Conservation (phyloP, 768 basidiomycete species). For the Glaciozyma martinii region DNA sequence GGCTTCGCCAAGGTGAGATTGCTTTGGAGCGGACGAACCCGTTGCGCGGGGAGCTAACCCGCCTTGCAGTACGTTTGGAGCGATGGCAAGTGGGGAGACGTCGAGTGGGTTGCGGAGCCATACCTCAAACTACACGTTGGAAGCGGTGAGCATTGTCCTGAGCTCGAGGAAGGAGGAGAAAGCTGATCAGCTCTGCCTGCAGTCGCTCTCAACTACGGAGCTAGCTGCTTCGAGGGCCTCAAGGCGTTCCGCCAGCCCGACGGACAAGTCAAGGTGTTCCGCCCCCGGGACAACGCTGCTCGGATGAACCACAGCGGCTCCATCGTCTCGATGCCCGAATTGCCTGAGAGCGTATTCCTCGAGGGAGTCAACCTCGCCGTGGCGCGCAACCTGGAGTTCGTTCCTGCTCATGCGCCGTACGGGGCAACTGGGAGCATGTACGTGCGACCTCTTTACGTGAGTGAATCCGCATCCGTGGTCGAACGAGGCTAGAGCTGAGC, state of each 20-base stretch:
- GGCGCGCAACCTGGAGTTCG: constrained; percentile 32
- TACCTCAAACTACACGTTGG: constrained; percentile 31
- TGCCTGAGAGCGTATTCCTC: constrained; percentile 32
- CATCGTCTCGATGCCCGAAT: constrained; percentile 32
- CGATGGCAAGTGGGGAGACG: constrained; percentile 25
- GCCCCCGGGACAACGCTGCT: constrained; percentile 32
- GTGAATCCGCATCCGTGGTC: constrained; percentile 15
- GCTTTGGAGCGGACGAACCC: not conserved
- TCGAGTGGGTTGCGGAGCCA: constrained; percentile 28
- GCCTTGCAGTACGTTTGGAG: constrained; percentile 11
- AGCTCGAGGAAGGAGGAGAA: not conserved
- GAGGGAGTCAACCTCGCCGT: constrained; percentile 29
- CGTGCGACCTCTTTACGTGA: constrained; percentile 14
- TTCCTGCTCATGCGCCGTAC: constrained; percentile 30
- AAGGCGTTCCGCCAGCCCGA: constrained; percentile 35
- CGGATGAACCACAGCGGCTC: constrained; percentile 18
- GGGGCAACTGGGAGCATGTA: constrained; percentile 27
- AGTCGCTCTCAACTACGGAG: constrained; percentile 20
- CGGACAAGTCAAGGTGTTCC: constrained; percentile 30
- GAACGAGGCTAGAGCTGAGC: not conserved
- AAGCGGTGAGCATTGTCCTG: constrained; percentile 3
- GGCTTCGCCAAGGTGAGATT: constrained; percentile 22
- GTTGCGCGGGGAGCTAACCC: too few species aligned
- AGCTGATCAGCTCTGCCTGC: not conserved
- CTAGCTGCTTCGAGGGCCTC: constrained; percentile 15